phyloP scores from a whole-genome alignment of 2,329 filamentous ascomycete species.

The Fusarium liriodendri region DNA sequence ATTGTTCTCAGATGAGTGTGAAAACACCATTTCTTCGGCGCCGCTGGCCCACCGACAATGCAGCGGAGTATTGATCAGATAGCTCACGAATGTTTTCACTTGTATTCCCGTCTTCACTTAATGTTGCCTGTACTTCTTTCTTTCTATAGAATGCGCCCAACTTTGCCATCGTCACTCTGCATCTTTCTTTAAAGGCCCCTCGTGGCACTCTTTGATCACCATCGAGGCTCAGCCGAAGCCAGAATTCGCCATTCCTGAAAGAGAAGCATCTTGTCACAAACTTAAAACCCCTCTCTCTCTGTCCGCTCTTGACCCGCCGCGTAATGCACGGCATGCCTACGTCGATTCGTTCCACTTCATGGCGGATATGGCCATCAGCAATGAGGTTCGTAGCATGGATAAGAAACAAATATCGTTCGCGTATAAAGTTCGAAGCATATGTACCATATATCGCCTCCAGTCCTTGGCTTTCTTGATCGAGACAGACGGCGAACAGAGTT shows the following conservation, averaged over 20 bases:
- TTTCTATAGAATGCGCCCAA: background rate
- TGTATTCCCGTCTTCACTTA: too few species aligned
- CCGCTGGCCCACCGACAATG: too few species aligned
- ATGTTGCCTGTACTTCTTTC: too few species aligned
- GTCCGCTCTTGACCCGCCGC: background rate
- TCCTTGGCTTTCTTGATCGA: background rate
- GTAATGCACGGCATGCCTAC: background rate
- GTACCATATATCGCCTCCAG: background rate
- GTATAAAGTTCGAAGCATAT: background rate
- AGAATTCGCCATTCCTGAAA: background rate
- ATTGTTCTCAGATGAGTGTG: too few species aligned
- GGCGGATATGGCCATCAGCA: background rate
- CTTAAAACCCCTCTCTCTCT: background rate
- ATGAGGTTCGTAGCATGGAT: background rate
- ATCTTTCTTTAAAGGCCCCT: background rate
- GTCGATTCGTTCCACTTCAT: background rate
- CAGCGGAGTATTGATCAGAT: too few species aligned
- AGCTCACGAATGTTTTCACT: too few species aligned
- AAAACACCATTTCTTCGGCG: too few species aligned
- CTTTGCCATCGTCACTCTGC: background rate
- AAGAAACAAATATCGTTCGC: background rate
- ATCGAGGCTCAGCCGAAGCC: background rate
- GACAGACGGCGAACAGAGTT: background rate
- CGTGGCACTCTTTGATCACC: background rate
- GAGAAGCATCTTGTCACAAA: background rate